phyloP scores from a whole-genome alignment of 2,329 filamentous ascomycete species.

The Talaromyces sp. region DNA sequence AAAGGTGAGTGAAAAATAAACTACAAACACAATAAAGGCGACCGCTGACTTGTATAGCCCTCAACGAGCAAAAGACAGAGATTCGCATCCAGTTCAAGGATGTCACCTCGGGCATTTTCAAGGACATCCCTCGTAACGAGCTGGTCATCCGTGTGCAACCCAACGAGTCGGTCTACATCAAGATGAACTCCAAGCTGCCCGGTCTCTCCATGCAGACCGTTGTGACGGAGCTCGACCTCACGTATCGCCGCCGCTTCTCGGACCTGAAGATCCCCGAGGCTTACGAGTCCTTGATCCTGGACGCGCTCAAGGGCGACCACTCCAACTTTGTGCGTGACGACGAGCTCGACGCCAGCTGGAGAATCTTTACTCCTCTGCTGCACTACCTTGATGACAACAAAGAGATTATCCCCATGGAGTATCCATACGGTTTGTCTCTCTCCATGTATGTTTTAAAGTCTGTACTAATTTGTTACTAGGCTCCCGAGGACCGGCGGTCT shows the following conservation, averaged over 20 bases:
- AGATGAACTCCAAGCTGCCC: constrained; percentile 99
- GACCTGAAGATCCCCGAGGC: constrained; percentile 99
- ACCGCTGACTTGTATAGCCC: constrained; percentile 46
- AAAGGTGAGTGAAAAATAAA: constrained; percentile 51
- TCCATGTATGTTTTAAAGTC: no score
- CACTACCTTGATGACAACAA: constrained; percentile 99
- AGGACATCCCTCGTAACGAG: constrained; percentile 98
- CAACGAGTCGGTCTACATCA: constrained; percentile 99
- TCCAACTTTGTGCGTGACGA: constrained; percentile 98
- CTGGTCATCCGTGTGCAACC: constrained; percentile 98
- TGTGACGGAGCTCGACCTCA: constrained; percentile 95
- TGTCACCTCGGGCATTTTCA: constrained; percentile 98
- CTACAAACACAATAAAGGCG: neutral
- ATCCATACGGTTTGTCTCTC: constrained; percentile 78
- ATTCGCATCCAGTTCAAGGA: constrained; percentile 99
- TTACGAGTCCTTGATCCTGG: constrained; percentile 94
- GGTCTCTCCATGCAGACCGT: constrained; percentile 99
- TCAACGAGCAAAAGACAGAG: constrained; percentile 99
- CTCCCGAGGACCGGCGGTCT: constrained; percentile 88
- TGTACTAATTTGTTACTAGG: constrained; percentile 51
- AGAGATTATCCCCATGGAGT: constrained; percentile 99
- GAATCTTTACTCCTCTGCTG: constrained; percentile 93
- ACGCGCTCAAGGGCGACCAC: constrained; percentile 97
- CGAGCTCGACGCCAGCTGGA: constrained; percentile 95
- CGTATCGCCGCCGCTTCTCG: constrained; percentile 95